A percentile compares a stretch with the other conserved stretches of the same genome.
Conservation (phyloP, 306 rosid species). For the Cicer chorassanicum region DNA sequence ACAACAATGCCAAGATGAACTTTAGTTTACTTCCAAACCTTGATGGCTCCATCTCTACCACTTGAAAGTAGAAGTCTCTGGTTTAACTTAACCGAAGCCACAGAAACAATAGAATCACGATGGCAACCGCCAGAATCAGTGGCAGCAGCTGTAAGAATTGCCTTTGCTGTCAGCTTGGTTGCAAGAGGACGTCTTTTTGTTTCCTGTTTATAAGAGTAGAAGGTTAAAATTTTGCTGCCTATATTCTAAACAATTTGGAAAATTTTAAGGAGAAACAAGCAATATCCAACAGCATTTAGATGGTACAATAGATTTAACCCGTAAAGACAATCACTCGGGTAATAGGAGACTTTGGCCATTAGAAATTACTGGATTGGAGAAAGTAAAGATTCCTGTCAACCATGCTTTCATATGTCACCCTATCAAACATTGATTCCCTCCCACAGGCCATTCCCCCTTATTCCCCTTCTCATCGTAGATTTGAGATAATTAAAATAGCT, state of each 20-base stretch:
- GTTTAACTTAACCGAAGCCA: slow-evolving; percentile 93
- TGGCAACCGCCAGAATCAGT: slow-evolving; percentile 95
- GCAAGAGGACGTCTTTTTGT: slow-evolving; percentile 78
- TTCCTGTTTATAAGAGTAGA: slow-evolving; percentile 64
- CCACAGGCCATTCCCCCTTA: too few species aligned
- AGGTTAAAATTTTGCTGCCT: slow-evolving; percentile 28
- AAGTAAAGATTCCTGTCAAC: slow-evolving; percentile 8
- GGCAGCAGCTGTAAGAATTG: slow-evolving; percentile 86
- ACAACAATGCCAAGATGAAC: slow-evolving; percentile 47
- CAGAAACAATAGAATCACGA: slow-evolving; percentile 75
- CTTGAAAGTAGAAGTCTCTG: slow-evolving; percentile 86
- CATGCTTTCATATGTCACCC: neutral
- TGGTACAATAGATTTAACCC: neutral
- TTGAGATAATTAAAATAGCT: too few species aligned
- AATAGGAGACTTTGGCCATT: neutral
- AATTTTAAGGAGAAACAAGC: slow-evolving; percentile 27
- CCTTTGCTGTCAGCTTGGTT: slow-evolving; percentile 73
- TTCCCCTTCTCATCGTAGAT: too few species aligned
- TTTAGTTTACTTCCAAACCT: slow-evolving; percentile 84
- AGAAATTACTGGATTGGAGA: neutral
- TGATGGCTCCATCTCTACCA: slow-evolving; percentile 94
- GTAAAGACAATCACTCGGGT: neutral
- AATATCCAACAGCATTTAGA: slow-evolving; percentile 25
- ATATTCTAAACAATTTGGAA: slow-evolving; percentile 28
- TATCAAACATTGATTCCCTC: neutral